Base-by-base conservation (phyloP, 2,329 filamentous ascomycete genomes). In the Fusarium kyushuense region DNA sequence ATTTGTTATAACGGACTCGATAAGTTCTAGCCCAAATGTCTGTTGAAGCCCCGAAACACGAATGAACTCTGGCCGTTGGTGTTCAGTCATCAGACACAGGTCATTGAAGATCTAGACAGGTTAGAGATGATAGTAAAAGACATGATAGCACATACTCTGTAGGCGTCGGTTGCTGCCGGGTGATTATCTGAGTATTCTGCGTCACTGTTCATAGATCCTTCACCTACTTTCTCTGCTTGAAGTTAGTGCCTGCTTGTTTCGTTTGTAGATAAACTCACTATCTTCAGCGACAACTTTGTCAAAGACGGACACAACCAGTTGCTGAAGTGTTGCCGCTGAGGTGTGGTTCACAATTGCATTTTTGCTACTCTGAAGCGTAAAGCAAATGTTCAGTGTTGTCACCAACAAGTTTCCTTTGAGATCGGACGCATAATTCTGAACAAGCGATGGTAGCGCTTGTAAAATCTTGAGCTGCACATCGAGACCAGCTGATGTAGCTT, bases 381-480 rank as follows among this genome's bases (percentile, higher is more conserved):
- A 96, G 80, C 96, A 98, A 76, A 97, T 93, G 76, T 97, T 94
- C 69, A 99, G 81, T 1, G 92, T 89, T 12, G 89, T 93, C 29
- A 93, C 91, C 38, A 99, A 84, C 33, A 97, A 83, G 62, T 95
- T 91, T 3, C 92, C 93, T 62, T 90, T 89, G 36, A 99, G 82
- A 58, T 97, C 92, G 35, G 86, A 84, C 0, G 92, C 89, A 79
- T 98, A 98, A 74, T 97, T 97, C 71, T 97, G 94, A 25, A 98
- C 81, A 35, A 99, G 80, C 2, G 94, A 93, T 6, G 96, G 96
- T 17, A 99, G 81, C 2, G 94, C 93, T 78, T 99, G 96, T 16
- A 99, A 83, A 53, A 98, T 96, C 79, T 98, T 98, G 70, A 99
- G 87, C 76, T 99, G 96, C 4, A 97, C 92, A 80, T 99, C 96